These are phyloP conservation scores for Acacia concinna DNA, from an alignment of 331 rosid species.

Conservation along the genomic window DNA sequence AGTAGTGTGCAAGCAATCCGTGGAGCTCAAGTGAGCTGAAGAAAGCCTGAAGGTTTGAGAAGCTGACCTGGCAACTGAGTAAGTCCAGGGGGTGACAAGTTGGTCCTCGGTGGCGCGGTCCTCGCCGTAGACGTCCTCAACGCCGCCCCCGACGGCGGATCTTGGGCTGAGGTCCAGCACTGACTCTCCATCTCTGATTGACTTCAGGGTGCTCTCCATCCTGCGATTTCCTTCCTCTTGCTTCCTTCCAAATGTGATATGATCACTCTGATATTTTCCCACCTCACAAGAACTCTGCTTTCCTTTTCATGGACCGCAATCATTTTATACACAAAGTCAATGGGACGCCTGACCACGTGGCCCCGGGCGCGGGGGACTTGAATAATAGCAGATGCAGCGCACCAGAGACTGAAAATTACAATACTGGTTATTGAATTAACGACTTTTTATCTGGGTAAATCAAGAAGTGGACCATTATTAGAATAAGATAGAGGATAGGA, in stretches of 20 bases:
- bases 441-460: no score
- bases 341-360: neutral
- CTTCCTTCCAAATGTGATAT: neutral
- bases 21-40: constrained; percentile 14
- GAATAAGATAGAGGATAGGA: no score
- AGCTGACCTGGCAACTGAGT: constrained; percentile 85
- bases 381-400: no score
- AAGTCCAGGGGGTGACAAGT: constrained; percentile 91
- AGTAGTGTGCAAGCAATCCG: neutral
- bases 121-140: constrained; percentile 86
- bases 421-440: no score
- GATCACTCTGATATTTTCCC: constrained; percentile 20
- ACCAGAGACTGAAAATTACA: no score
- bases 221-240: neutral
- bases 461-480: no score
- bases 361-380: no score
- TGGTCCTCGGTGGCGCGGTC: constrained; percentile 87
- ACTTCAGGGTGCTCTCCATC: constrained; percentile 69
- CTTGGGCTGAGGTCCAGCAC: constrained; percentile 79
- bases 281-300: neutral
- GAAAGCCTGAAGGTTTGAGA: neutral
- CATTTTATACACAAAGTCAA: constrained; percentile 8
- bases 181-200: constrained; percentile 57
- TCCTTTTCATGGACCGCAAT: neutral
- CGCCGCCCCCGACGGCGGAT: constrained; percentile 75